Percentiles rank a stretch among this genome's conserved stretches.
phyloP scores from a whole-genome alignment of 306 rosid species.

The Cyclanthera cordifolia region DNA sequence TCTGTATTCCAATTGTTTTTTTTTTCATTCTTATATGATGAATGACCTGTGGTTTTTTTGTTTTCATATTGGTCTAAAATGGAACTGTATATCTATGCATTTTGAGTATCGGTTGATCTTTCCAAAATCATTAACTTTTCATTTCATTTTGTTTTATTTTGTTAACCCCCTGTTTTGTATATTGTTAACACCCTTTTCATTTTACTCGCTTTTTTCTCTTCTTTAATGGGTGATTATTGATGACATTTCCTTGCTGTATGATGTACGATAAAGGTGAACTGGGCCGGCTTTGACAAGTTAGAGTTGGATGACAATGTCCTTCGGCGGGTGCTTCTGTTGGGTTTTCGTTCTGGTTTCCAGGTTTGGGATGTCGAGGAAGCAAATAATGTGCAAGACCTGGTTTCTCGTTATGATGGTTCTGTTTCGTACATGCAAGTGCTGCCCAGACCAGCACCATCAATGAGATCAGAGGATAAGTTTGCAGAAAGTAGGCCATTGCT shows the following conservation, averaged over 20 bases:
- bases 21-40: neutral
- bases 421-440: slow-evolving; percentile 83
- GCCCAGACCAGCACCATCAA: slow-evolving; percentile 60
- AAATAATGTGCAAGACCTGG: slow-evolving; percentile 60
- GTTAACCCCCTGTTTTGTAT: neutral
- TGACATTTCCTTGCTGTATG: neutral
- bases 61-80: neutral
- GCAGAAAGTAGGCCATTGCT: slow-evolving; percentile 57
- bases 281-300: slow-evolving; percentile 88
- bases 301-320: slow-evolving; percentile 49
- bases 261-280: slow-evolving; percentile 25
- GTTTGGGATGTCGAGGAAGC: slow-evolving; percentile 99
- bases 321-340: slow-evolving; percentile 74
- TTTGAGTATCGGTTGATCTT: neutral
- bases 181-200: neutral
- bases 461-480: slow-evolving; percentile 52
- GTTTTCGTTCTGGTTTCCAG: slow-evolving; percentile 77
- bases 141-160: neutral
- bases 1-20: neutral
- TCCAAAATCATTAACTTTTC: neutral
- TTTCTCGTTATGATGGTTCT: slow-evolving; percentile 75
- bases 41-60: neutral
- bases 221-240: neutral
- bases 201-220: neutral
- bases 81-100: neutral